Evolutionary conservation across 192 early-diverging fungal species (phyloP).

Genomic region (Linnemannia zychae): DNA sequence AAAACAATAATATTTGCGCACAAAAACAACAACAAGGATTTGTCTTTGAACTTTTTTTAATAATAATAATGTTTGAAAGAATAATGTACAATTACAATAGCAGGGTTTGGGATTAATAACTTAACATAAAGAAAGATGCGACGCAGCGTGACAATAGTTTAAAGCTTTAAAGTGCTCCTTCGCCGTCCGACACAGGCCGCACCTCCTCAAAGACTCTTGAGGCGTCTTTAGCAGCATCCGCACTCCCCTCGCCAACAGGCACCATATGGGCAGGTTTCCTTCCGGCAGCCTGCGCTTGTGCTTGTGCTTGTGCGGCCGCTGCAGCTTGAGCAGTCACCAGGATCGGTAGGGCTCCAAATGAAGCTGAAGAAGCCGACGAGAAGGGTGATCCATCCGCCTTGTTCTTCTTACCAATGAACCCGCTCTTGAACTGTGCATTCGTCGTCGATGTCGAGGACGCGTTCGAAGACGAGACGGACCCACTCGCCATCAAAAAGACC

Average conservation of each 20-base stretch:
- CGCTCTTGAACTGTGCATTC: conserved; percentile 16
- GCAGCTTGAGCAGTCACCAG: background rate
- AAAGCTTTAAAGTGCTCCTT: conserved; percentile 30
- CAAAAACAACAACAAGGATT: background rate
- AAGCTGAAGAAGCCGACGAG: background rate
- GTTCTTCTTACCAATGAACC: conserved; percentile 12
- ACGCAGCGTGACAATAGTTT: too few species aligned
- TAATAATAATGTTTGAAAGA: too few species aligned
- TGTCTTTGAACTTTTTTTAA: too few species aligned
- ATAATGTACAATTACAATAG: conserved; percentile 11
- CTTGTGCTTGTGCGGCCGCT: background rate
- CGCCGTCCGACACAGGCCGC: background rate
- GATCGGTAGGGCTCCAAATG: conserved; percentile 12
- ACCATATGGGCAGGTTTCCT: background rate
- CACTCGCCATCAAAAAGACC: conserved; percentile 27
- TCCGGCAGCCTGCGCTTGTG: background rate
- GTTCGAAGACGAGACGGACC: background rate
- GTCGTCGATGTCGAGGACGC: background rate
- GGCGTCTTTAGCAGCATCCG: background rate
- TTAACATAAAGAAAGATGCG: background rate
- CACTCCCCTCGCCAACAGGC: background rate
- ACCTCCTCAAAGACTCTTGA: background rate
- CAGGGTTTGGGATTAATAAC: background rate
- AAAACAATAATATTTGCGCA: background rate
- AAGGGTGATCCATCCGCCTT: background rate